Conservation (phyloP, 1,284 basidiomycete genomes). For the Trichosporon coremiiforme region DNA sequence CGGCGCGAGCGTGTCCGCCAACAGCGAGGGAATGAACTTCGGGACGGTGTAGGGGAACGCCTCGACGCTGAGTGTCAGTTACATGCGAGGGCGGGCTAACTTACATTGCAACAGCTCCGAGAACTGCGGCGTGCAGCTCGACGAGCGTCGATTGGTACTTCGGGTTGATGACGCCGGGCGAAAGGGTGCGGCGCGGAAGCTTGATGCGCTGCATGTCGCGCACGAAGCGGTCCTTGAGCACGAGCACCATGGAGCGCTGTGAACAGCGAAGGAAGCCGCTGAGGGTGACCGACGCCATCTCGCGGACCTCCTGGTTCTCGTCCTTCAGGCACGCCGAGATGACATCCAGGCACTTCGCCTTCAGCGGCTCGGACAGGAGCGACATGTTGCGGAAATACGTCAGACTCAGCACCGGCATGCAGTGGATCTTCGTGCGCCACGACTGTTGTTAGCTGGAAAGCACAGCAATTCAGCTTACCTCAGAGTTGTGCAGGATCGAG, state of each 20-base stretch:
- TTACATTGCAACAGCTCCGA: slow-evolving; percentile 65
- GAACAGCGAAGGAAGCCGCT: slow-evolving; percentile 90
- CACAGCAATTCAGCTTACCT: slow-evolving; percentile 39
- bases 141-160: slow-evolving; percentile 73
- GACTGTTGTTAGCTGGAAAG: slow-evolving; percentile 39
- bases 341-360: slow-evolving; percentile 71
- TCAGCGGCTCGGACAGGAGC: slow-evolving; percentile 67
- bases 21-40: slow-evolving; percentile 61
- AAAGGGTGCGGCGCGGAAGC: slow-evolving; percentile 70
- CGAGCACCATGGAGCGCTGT: slow-evolving; percentile 82
- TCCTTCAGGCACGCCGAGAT: slow-evolving; percentile 69
- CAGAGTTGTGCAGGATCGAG: slow-evolving; percentile 54
- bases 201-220: slow-evolving; percentile 64
- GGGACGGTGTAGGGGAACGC: slow-evolving; percentile 67
- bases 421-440: slow-evolving; percentile 59
- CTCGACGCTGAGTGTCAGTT: slow-evolving; percentile 51
- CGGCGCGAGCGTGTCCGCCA: slow-evolving; percentile 52
- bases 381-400: slow-evolving; percentile 67
- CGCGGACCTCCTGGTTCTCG: slow-evolving; percentile 90
- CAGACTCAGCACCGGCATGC: slow-evolving; percentile 57
- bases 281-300: slow-evolving; percentile 87
- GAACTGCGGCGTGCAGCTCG: slow-evolving; percentile 81
- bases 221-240: slow-evolving; percentile 84
- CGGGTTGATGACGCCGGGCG: slow-evolving; percentile 59
- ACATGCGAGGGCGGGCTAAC: slow-evolving; percentile 20